These are phyloP conservation scores for Didymella glomerata DNA, from an alignment of 2,329 filamentous ascomycete genomes.

Conservation along the genomic window DNA sequence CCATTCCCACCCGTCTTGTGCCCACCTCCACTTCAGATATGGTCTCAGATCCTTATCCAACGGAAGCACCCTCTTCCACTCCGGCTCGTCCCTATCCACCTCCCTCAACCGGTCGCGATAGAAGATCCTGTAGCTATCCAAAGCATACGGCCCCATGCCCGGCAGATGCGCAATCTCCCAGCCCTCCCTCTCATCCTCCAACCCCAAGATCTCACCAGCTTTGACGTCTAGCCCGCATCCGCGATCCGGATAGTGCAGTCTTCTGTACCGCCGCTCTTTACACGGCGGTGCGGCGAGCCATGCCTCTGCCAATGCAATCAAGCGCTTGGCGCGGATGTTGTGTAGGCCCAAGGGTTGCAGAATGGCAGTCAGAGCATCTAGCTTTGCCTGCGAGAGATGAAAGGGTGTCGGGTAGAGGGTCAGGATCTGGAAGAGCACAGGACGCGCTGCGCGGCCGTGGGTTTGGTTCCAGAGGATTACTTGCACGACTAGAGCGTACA, in stretches of 20 bases:
- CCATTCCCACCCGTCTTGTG: conserved; percentile 54
- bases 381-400: conserved; percentile 60
- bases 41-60: conserved; percentile 88
- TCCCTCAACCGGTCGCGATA: conserved; percentile 81
- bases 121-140: conserved; percentile 94
- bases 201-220: conserved; percentile 52
- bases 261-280: conserved; percentile 65
- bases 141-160: conserved; percentile 74
- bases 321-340: conserved; percentile 65
- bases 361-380: conserved; percentile 28
- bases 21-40: conserved; percentile 90
- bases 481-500: conserved; percentile 82
- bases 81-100: conserved; percentile 71
- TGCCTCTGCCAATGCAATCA: conserved; percentile 73
- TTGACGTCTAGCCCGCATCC: conserved; percentile 53
- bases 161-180: conserved; percentile 91
- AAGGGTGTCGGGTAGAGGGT: conserved; percentile 71
- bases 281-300: conserved; percentile 73
- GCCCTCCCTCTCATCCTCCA: conserved; percentile 53
- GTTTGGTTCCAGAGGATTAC: conserved; percentile 88
- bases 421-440: conserved; percentile 75
- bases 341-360: conserved; percentile 44
- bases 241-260: conserved; percentile 54
- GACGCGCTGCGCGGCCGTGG: conserved; percentile 75
- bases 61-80: conserved; percentile 89